Percentiles rank a stretch among this genome's conserved stretches.
phyloP scores from a whole-genome alignment of 371 early-diverging fungal genomes.

The Mucor mucedo region DNA sequence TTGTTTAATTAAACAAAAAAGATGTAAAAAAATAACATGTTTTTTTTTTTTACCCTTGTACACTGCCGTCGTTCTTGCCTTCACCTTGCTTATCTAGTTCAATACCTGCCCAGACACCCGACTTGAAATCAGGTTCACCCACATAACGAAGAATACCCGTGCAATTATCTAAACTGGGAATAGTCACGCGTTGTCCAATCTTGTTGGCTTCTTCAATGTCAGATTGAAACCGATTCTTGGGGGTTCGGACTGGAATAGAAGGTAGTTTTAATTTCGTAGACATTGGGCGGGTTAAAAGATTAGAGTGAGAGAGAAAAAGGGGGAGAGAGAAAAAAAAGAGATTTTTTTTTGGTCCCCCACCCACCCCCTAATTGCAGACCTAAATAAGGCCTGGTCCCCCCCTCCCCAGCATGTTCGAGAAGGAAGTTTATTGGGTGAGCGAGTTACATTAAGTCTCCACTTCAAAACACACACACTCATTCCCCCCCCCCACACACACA shows the following conservation, averaged over 20 bases:
- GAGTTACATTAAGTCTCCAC: too few relatives aligned
- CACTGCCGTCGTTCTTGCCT: constrained; percentile 83
- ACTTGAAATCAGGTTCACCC: constrained; percentile 19
- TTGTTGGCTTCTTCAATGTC: constrained; percentile 7
- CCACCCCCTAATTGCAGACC: too few relatives aligned
- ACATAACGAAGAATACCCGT: constrained; percentile 69
- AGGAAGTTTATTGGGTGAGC: too few relatives aligned
- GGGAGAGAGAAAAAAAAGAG: not conserved
- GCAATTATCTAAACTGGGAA: constrained; percentile 23
- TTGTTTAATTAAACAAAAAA: not conserved
- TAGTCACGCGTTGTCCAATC: constrained; percentile 31
- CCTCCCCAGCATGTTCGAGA: too few relatives aligned
- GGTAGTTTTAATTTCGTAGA: constrained; percentile 11
- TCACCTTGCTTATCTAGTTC: constrained; percentile 68
- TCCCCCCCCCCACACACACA: too few relatives aligned
- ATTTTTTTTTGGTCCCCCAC: not conserved
- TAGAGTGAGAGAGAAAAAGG: not conserved
- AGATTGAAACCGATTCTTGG: too few relatives aligned
- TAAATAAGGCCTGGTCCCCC: too few relatives aligned
- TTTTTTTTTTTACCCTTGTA: constrained; percentile 58
- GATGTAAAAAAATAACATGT: not conserved
- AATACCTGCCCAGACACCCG: constrained; percentile 80
- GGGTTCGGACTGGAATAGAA: constrained; percentile 12
- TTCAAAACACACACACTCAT: too few relatives aligned
- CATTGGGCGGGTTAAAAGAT: not conserved